A percentile compares a stretch with the other conserved stretches of the same genome.
Evolutionary conservation across 2,329 filamentous ascomycete genomes (phyloP).

Genomic region (Zymoseptoria passerinii): DNA sequence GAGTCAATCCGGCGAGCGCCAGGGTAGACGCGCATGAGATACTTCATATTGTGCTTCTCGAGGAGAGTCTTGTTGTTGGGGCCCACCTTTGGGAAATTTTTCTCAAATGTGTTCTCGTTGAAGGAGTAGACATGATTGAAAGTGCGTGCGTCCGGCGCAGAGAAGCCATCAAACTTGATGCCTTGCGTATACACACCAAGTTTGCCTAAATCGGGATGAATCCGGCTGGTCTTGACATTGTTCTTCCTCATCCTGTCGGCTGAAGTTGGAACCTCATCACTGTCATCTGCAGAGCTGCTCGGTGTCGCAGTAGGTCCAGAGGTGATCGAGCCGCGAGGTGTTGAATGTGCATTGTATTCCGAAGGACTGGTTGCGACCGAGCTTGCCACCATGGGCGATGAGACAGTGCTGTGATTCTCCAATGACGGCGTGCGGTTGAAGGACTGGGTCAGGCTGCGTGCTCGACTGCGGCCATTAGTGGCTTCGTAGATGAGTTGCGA

Average conservation of each 20-base stretch:
- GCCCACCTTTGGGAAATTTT: slow-evolving; percentile 64
- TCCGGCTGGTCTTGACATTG: slow-evolving; percentile 68
- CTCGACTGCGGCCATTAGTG: slow-evolving; percentile 30
- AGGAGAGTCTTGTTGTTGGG: slow-evolving; percentile 69
- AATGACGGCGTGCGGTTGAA: slow-evolving; percentile 55
- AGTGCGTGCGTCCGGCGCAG: slow-evolving; percentile 66
- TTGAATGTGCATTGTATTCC: slow-evolving; percentile 38
- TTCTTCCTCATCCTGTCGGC: slow-evolving; percentile 50
- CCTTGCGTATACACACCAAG: slow-evolving; percentile 72
- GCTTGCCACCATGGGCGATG: slow-evolving; percentile 44
- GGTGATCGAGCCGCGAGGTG: slow-evolving; percentile 46
- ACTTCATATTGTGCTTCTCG: slow-evolving; percentile 82
- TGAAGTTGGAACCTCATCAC: slow-evolving; percentile 54
- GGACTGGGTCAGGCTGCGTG: slow-evolving; percentile 70
- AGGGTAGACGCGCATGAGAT: slow-evolving; percentile 91
- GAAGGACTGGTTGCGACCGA: slow-evolving; percentile 44
- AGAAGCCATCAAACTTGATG: slow-evolving; percentile 77
- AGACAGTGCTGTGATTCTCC: slow-evolving; percentile 48
- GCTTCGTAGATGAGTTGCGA: slow-evolving; percentile 30
- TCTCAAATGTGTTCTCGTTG: slow-evolving; percentile 79
- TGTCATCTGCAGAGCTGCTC: slow-evolving; percentile 65
- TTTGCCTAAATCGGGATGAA: slow-evolving; percentile 71
- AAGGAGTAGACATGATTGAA: slow-evolving; percentile 96
- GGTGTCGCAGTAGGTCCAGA: slow-evolving; percentile 48
- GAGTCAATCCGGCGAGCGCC: slow-evolving; percentile 73